Evolutionary conservation across 345 rosid species (phyloP), one percentile per base, ranked within the genome.

Genomic region (Ricinus communis): DNA sequence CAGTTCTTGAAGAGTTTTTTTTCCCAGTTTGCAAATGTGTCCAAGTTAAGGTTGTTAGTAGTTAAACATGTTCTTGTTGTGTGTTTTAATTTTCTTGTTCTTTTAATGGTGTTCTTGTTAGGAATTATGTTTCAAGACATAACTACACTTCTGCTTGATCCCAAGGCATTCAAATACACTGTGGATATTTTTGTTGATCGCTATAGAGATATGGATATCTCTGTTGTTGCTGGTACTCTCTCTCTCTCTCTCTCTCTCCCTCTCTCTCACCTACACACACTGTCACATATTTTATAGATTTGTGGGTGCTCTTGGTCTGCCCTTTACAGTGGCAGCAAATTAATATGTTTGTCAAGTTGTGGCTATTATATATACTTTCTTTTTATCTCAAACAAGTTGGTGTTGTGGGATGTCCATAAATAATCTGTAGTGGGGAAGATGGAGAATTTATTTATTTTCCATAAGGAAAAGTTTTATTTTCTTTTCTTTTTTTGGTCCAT

Each of bases 111-210:
- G 9, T 36, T 41, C 0, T 75, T 69, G 68, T 38, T 54, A 94
- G 98, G 98, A 56, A 94, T 94, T 59, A 90, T 91, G 97, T 94
- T 94, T 83, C 98, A 91, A 62, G 98, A 94, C 77, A 94, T 94
- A 68, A 94, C 95, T 21, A 90, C 98, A 49, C 71, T 94, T 82
- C 61, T 94, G 80, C 75, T 94, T 66, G 89, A 94, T 83, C 98
- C 88, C 73, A 85, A 86, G 80, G 96, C 97, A 64, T 94, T 91
- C 74, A 83, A 88, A 77, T 79, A 91, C 80, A 91, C 91, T 11
- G 87, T 94, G 78, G 98, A 91, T 73, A 94, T 91, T 69, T 91
- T 94, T 73, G 96, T 91, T 11, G 98, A 91, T 80, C 96, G 98
- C 51, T 94, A 94, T 78, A 89, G 87, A 71, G 83, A 90, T 80